phyloP scores from a whole-genome alignment of 805 yeast genomes.

The Ogataea pini region DNA sequence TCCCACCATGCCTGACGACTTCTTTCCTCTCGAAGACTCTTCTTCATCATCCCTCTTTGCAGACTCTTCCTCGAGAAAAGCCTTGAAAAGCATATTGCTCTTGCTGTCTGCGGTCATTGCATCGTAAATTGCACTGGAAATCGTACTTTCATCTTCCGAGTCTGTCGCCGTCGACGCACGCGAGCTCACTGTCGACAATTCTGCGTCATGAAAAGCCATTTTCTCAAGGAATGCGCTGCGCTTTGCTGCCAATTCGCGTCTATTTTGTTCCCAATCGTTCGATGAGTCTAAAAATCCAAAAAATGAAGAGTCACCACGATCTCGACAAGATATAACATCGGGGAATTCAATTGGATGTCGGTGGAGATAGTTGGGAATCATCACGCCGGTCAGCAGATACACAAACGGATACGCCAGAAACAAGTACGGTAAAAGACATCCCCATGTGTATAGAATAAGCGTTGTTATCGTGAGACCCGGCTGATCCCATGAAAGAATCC shows the following conservation, averaged over 20 bases:
- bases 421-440: constrained; percentile 72
- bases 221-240: constrained; percentile 15
- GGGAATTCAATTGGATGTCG: constrained; percentile 63
- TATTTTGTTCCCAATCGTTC: constrained; percentile 24
- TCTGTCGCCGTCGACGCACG: constrained; percentile 16
- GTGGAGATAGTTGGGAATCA: constrained; percentile 69
- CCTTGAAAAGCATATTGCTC: constrained; percentile 16
- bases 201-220: constrained; percentile 11
- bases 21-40: constrained; percentile 3
- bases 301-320: constrained; percentile 52
- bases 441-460: constrained; percentile 60
- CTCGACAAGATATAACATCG: constrained; percentile 44
- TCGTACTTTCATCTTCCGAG: constrained; percentile 19
- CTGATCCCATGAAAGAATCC: constrained; percentile 70
- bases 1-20: constrained; percentile 18
- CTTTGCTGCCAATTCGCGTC: constrained; percentile 7
- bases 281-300: constrained; percentile 37
- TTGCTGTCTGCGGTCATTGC: constrained; percentile 19
- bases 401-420: constrained; percentile 64
- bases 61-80: constrained; percentile 16
- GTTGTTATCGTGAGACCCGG: constrained; percentile 68
- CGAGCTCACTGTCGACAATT: constrained; percentile 16
- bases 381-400: constrained; percentile 52
- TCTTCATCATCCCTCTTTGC: constrained; percentile 8
- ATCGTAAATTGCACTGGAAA: constrained; percentile 18